These are phyloP conservation scores for Syncephalastrum monosporum DNA, from an alignment of 371 early-diverging fungal species.

Conservation along the genomic window DNA sequence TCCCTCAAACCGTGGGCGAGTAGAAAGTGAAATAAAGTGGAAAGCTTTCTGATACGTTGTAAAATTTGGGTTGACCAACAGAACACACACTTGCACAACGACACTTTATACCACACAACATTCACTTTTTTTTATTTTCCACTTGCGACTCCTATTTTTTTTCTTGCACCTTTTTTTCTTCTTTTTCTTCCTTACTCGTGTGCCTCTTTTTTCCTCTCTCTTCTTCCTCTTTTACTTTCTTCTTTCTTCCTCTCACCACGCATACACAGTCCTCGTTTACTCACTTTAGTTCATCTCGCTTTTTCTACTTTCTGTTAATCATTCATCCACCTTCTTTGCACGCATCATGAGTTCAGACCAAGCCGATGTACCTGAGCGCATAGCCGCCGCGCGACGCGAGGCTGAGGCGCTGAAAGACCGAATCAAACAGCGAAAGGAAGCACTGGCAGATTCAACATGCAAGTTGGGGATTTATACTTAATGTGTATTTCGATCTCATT, in stretches of 20 bases:
- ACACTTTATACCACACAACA: no score
- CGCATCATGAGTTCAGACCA: no score
- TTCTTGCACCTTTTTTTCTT: no score
- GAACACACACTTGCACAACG: no score
- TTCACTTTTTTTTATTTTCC: no score
- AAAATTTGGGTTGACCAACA: no score
- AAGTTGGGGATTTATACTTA: slow-evolving; percentile 31
- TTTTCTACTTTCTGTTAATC: not conserved
- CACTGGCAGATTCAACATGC: slow-evolving; percentile 91
- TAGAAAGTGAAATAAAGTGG: no score
- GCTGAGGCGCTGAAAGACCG: slow-evolving; percentile 93
- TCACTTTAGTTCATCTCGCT: slow-evolving; percentile 3
- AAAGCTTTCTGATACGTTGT: no score
- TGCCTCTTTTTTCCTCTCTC: slow-evolving; percentile 1
- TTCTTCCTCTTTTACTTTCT: slow-evolving; percentile 1
- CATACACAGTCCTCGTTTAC: not conserved
- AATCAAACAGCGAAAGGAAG: slow-evolving; percentile 90
- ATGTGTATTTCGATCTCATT: not conserved
- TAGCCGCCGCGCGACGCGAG: slow-evolving; percentile 90
- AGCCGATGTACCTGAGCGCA: slow-evolving; percentile 60
- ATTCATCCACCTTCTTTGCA: no score
- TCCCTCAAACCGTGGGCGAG: no score
- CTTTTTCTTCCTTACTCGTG: slow-evolving; percentile 1
- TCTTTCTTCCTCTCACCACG: slow-evolving; percentile 7
- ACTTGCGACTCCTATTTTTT: no score